A percentile compares a stretch with the other conserved stretches of the same genome.
These are phyloP conservation scores for Pseudopithomyces maydicus DNA, from an alignment of 2,329 filamentous ascomycete species.

Conservation along the genomic window DNA sequence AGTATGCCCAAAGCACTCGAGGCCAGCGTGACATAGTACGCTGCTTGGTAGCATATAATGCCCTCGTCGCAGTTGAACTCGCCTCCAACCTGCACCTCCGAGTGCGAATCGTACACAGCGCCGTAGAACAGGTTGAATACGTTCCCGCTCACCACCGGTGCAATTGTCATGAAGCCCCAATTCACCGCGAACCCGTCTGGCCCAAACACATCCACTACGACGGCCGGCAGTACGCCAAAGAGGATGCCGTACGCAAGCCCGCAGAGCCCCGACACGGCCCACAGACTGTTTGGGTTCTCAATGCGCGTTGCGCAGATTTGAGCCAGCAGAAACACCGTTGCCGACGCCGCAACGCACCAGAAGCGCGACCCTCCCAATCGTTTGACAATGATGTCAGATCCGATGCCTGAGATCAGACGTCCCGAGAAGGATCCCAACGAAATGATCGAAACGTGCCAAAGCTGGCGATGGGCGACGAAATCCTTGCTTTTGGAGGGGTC, in stretches of 20 bases:
- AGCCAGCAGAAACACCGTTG: constrained; percentile 76
- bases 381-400: constrained; percentile 88
- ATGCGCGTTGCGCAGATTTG: constrained; percentile 79
- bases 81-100: constrained; percentile 68
- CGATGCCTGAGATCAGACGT: constrained; percentile 73
- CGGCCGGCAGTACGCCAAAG: constrained; percentile 90
- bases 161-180: constrained; percentile 93
- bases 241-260: constrained; percentile 91
- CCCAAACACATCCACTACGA: constrained; percentile 86
- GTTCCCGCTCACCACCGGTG: constrained; percentile 85
- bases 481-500: constrained; percentile 73
- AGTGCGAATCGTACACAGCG: constrained; percentile 79
- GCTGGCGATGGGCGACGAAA: constrained; percentile 80
- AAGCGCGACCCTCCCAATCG: constrained; percentile 78
- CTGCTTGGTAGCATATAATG: constrained; percentile 76
- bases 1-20: constrained; percentile 72
- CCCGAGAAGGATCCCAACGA: constrained; percentile 86
- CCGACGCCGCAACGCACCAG: constrained; percentile 86
- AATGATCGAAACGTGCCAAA: constrained; percentile 93
- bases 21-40: constrained; percentile 78
- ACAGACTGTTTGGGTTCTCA: constrained; percentile 75
- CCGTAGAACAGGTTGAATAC: constrained; percentile 94
- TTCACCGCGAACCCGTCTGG: constrained; percentile 89
- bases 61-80: constrained; percentile 79
- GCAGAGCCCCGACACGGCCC: constrained; percentile 79